These are phyloP conservation scores for Salix arbutifolia DNA, from an alignment of 345 rosid species.

Conservation along the genomic window DNA sequence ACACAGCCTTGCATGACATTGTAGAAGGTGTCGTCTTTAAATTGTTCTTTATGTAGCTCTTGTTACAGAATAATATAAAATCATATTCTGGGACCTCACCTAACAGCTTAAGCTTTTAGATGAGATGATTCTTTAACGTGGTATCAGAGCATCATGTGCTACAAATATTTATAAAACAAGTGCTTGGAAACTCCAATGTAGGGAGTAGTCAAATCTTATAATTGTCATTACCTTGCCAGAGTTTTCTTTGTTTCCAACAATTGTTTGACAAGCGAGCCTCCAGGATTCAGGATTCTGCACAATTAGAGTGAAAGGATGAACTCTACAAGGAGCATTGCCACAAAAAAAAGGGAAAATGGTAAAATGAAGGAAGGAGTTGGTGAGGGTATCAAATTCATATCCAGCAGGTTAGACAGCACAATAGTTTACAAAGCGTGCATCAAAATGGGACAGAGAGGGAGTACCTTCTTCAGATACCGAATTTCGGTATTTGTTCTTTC, in stretches of 20 bases:
- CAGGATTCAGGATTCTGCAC: constrained; percentile 79
- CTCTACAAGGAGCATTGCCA: neutral
- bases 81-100: too few relatives aligned
- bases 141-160: neutral
- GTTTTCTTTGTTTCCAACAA: constrained; percentile 79
- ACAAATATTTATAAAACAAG: neutral
- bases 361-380: neutral
- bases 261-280: constrained; percentile 91
- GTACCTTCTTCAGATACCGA: constrained; percentile 63
- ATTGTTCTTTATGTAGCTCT: neutral
- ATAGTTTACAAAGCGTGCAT: neutral
- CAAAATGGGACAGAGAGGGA: neutral
- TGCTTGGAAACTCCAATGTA: neutral
- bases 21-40: neutral
- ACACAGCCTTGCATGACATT: neutral
- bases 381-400: neutral
- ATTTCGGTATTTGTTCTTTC: constrained; percentile 70
- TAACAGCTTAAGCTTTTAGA: too few relatives aligned
- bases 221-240: constrained; percentile 60
- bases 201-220: neutral
- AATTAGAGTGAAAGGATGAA: neutral
- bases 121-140: too few relatives aligned
- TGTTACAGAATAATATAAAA: too few relatives aligned
- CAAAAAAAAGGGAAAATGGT: neutral
- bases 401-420: neutral